phyloP scores from a whole-genome alignment of 2,329 filamentous ascomycete genomes.

The Fusarium nanum region DNA sequence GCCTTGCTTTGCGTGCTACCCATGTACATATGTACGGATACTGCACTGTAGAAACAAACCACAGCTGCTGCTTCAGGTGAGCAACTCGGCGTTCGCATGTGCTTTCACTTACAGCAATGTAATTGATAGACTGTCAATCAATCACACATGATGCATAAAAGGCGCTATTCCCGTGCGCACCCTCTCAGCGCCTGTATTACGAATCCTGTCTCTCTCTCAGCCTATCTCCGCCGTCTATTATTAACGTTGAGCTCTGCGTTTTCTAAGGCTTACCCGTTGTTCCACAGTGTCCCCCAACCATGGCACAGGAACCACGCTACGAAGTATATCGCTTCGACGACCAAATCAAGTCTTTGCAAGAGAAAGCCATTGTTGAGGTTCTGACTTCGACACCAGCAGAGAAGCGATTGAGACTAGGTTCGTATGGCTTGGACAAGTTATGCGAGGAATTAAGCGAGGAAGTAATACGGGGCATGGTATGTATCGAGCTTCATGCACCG shows the following conservation, averaged over 20 bases:
- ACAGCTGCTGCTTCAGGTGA: background rate
- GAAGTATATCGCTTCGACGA: conserved; percentile 23
- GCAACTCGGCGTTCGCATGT: background rate
- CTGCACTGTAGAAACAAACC: conserved; percentile 19
- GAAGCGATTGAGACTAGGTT: conserved; percentile 16
- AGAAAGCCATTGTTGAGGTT: conserved; percentile 30
- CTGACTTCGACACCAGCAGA: conserved; percentile 24
- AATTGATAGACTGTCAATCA: conserved; percentile 5
- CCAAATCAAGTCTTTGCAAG: conserved; percentile 17
- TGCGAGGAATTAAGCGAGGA: conserved; percentile 25
- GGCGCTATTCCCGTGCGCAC: background rate
- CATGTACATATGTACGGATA: background rate
- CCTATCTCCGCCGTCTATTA: background rate
- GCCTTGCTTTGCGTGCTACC: conserved; percentile 15
- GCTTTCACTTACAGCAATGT: conserved; percentile 2
- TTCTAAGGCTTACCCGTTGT: background rate
- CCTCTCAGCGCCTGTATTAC: background rate
- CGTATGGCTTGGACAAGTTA: conserved; percentile 23
- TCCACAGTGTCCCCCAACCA: conserved; percentile 7
- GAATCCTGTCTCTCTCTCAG: background rate
- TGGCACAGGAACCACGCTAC: conserved; percentile 17
- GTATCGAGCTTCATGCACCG: background rate
- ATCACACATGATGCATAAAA: conserved; percentile 23
- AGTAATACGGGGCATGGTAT: conserved; percentile 30
- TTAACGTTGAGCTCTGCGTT: background rate